phyloP scores from a whole-genome alignment of 305 asterid species.

The Solanum chacoense region DNA sequence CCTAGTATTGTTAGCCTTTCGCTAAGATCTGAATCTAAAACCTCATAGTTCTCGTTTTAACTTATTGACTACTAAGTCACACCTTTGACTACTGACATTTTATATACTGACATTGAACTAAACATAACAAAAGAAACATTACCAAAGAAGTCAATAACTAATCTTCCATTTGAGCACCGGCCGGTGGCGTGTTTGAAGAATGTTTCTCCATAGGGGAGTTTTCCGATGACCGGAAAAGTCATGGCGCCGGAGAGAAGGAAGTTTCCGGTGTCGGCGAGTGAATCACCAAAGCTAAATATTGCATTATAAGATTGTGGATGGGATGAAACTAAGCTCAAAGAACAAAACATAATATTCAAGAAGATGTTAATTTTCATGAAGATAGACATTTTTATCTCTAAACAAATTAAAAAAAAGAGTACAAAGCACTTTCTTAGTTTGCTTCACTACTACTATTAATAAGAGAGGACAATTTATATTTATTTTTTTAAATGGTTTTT shows the following conservation, averaged over 20 bases:
- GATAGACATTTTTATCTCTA: neutral
- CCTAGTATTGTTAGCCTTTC: neutral
- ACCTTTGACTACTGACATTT: neutral
- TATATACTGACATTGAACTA: neutral
- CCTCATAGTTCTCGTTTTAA: neutral
- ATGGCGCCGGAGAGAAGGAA: slow-evolving; percentile 53
- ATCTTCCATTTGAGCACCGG: slow-evolving; percentile 74
- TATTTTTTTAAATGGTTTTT: neutral
- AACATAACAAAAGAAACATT: neutral
- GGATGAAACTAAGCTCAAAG: slow-evolving; percentile 9
- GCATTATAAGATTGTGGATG: slow-evolving; percentile 27
- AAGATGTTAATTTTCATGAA: slow-evolving; percentile 16
- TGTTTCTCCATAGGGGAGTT: slow-evolving; percentile 62
- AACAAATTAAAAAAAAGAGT: neutral
- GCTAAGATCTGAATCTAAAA: neutral
- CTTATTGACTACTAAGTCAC: neutral
- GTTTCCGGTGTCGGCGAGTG: slow-evolving; percentile 76
- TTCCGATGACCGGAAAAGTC: slow-evolving; percentile 53
- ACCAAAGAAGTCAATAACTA: slow-evolving; percentile 67
- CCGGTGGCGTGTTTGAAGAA: slow-evolving; percentile 72
- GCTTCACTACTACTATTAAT: neutral
- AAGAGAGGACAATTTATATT: neutral
- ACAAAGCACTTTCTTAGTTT: neutral
- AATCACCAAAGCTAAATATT: slow-evolving; percentile 78
- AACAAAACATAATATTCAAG: slow-evolving; percentile 1